Percentiles rank a stretch among this genome's conserved stretches.
Conservation (phyloP, 805 yeast genomes). For the Candida manassasensis region DNA sequence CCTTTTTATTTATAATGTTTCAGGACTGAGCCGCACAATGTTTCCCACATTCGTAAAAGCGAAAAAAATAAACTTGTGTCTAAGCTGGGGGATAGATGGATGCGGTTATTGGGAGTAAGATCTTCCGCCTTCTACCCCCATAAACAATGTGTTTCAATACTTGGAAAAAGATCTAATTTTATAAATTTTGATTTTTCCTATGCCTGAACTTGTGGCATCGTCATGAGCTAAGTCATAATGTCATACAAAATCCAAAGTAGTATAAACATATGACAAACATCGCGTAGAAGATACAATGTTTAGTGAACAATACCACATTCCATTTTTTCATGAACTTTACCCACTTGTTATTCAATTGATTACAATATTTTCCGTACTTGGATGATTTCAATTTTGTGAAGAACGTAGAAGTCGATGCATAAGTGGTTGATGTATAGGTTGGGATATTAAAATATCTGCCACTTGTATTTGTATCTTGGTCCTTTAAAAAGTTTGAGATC, state of each 20-base stretch:
- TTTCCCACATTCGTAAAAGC: too few species aligned
- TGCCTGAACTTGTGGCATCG: too few species aligned
- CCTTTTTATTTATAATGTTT: too few species aligned
- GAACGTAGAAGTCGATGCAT: constrained; percentile 2
- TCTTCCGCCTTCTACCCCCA: too few species aligned
- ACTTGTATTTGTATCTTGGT: constrained; percentile 20
- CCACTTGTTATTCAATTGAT: background rate
- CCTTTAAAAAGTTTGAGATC: constrained; percentile 24
- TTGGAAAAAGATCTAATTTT: too few species aligned
- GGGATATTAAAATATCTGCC: constrained; percentile 14
- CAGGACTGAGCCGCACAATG: too few species aligned
- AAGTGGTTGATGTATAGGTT: constrained; percentile 20
- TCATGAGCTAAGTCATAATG: constrained; percentile 16
- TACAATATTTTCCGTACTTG: constrained; percentile 4
- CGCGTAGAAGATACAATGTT: constrained; percentile 18
- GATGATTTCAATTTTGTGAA: constrained; percentile 5
- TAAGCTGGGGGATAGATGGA: too few species aligned
- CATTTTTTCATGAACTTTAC: constrained; percentile 14
- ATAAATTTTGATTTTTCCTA: too few species aligned
- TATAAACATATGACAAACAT: constrained; percentile 17
- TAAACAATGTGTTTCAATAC: too few species aligned
- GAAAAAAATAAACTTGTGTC: too few species aligned
- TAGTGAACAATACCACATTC: constrained; percentile 16
- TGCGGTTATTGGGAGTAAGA: too few species aligned
- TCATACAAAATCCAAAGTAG: constrained; percentile 18